Evolutionary conservation across 1,139 yeast genomes (phyloP).

Genomic region (Yamadazyma dendronema): DNA sequence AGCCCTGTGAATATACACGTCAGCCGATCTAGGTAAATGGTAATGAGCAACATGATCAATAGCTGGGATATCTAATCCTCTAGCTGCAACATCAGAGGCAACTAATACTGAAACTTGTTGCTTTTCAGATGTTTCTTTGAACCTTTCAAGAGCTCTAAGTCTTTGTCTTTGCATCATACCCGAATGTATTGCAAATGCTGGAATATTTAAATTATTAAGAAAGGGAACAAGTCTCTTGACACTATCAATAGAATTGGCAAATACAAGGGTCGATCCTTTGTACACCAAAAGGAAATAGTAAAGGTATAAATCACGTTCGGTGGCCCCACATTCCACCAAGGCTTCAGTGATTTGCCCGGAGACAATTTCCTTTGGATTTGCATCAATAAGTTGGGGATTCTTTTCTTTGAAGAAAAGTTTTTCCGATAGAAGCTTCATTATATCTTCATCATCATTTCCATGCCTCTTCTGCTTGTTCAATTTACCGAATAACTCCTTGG

Average conservation of each 20-base stretch:
- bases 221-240: conserved; percentile 84
- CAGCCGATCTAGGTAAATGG: conserved; percentile 93
- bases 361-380: conserved; percentile 82
- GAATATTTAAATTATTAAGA: conserved; percentile 64
- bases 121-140: conserved; percentile 52
- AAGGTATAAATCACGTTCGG: conserved; percentile 84
- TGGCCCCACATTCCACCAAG: conserved; percentile 84
- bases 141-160: conserved; percentile 76
- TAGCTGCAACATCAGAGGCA: conserved; percentile 97
- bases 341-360: conserved; percentile 80
- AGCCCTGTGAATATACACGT: conserved; percentile 90
- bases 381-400: conserved; percentile 69
- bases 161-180: conserved; percentile 95
- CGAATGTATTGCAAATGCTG: conserved; percentile 84
- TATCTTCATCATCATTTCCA: conserved; percentile 57
- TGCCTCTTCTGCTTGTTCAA: no score
- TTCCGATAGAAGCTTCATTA: conserved; percentile 48
- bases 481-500: conserved; percentile 76
- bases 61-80: conserved; percentile 91
- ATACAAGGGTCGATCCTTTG: conserved; percentile 87
- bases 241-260: conserved; percentile 91
- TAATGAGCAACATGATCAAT: conserved; percentile 96
- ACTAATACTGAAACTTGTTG: conserved; percentile 67
- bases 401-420: conserved; percentile 61
- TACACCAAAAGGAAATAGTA: conserved; percentile 85